Evolutionary conservation across 352 stramenopile genomes (phyloP), one percentile per base, ranked within the genome.

Genomic region (Pythium biforme): DNA sequence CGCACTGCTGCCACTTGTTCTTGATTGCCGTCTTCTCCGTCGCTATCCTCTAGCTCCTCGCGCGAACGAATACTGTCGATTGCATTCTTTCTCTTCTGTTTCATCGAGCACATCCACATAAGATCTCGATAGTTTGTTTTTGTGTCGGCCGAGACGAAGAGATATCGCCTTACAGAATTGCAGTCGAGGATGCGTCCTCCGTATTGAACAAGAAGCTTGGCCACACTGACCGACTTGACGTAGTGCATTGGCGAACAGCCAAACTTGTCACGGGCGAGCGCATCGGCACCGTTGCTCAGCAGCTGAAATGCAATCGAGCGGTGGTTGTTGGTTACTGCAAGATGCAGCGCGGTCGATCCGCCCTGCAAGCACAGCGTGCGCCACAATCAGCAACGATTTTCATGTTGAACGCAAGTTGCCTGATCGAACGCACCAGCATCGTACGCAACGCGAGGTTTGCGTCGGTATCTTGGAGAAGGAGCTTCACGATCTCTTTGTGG

Each of bases 171-270:
- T 59, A 88, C 79, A 27, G 74, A 59, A 43, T 89, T 88, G 57
- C 78, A 81, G 62, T 89, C 79, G 26, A 90, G 75, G 3, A 86
- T 68, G 54, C 72, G 72, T 9, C 61, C 74, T 1, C 79, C 77
- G 19, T 90, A 90, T 37, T 86, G 76, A 19, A 88, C 43, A 3
- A 90, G 70, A 14, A 90, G 66, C 41, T 88, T 89, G 3, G 76
- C 79, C 10, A 88, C 72, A n/a, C 64, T 89, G 31, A 83, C 49
- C 17, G 81, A 87, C 41, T 81, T 76, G 43, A 77, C 81, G 41
- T 91, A 92, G 56, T 92, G 81, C 69, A 92, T 70, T 1, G 83
- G 79, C 0, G 83, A 81, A 4, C 71, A 85, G 6, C 72, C 75
- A 66, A 89, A 91, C 6, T 80, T 80, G 65, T 92, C 79, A 0